Evolutionary conservation across 1,284 basidiomycete genomes (phyloP), one percentile per base, ranked within the genome.

Genomic region (Pseudozyma sp.): DNA sequence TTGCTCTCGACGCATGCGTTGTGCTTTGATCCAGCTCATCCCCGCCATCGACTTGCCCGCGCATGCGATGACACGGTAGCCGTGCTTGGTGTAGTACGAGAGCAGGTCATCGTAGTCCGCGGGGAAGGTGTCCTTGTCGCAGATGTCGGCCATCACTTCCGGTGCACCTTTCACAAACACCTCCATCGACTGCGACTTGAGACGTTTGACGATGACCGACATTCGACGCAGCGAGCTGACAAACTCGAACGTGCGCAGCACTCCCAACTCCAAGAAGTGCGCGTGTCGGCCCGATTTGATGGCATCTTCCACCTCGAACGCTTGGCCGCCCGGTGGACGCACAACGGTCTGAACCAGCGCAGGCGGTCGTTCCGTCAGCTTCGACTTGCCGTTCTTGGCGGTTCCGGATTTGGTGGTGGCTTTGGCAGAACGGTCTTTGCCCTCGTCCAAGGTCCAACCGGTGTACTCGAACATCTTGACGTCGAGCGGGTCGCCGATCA

Each of bases 81-180:
- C 97, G 69, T 95, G 92, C 81, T 92, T 92, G 7, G 97, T 99
- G 85, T 99, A 99, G 85, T 98, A 98, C 5, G 94, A 93, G 16
- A 99, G 87, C 58, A 99, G 88, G 83, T 99, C 97, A 35, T 97
- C 94, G 83, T 97, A 99, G 85, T 99, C 96, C 65, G 92, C 89
- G 0, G 97, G 97, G 64, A 84, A 80, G 1, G 80, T 73, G n/a
- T 68, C 64, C 43, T 61, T 65, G 57, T 81, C 78, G 67, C 82
- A 99, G 64, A 99, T 98, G 48, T 97, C 95, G 3, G 87, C 85
- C 94, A 99, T 99, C 58, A 97, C 93, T 85, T 99, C 97, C 0
- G 97, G 97, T 1, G 97, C 97, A 24, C 97, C 97, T 85, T 99
- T 99, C 82, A 96, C 95, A 84, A 97, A 99, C 8, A 98, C 89